Conservation (phyloP, 108 stramenopile species). For the Craspedostauros australis region DNA sequence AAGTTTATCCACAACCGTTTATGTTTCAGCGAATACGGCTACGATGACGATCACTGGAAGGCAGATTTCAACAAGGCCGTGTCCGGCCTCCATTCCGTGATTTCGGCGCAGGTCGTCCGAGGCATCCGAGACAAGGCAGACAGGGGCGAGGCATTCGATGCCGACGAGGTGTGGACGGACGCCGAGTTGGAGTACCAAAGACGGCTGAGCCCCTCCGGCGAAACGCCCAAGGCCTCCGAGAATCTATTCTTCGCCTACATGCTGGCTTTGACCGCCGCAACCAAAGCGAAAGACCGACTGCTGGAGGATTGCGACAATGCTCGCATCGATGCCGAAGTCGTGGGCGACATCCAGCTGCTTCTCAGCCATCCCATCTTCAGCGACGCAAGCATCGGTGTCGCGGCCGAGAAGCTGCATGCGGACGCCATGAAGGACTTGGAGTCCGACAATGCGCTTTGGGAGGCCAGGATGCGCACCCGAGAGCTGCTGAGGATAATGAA, state of each 20-base stretch:
- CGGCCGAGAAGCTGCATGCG: slow-evolving; percentile 41
- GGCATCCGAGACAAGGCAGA: slow-evolving; percentile 68
- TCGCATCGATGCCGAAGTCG: slow-evolving; percentile 34
- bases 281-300: slow-evolving; percentile 62
- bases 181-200: slow-evolving; percentile 65
- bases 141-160: slow-evolving; percentile 40
- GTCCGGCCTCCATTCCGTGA: slow-evolving; percentile 75
- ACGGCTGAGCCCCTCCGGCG: slow-evolving; percentile 63
- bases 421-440: slow-evolving; percentile 52
- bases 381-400: slow-evolving; percentile 54
- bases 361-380: slow-evolving; percentile 47
- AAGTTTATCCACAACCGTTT: slow-evolving; percentile 77
- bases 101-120: slow-evolving; percentile 70
- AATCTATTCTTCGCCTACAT: slow-evolving; percentile 94
- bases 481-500: slow-evolving; percentile 94
- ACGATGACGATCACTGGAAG: slow-evolving; percentile 82
- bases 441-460: slow-evolving; percentile 53
- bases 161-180: slow-evolving; percentile 60
- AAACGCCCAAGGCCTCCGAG: slow-evolving; percentile 80
- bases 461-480: slow-evolving; percentile 79
- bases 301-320: slow-evolving; percentile 58
- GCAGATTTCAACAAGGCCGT: slow-evolving; percentile 87
- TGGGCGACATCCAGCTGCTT: slow-evolving; percentile 30
- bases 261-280: slow-evolving; percentile 81
- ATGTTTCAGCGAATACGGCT: slow-evolving; percentile 57